phyloP scores from a whole-genome alignment of 2,329 filamentous ascomycete species.

The Ophiostoma triangulosporum region DNA sequence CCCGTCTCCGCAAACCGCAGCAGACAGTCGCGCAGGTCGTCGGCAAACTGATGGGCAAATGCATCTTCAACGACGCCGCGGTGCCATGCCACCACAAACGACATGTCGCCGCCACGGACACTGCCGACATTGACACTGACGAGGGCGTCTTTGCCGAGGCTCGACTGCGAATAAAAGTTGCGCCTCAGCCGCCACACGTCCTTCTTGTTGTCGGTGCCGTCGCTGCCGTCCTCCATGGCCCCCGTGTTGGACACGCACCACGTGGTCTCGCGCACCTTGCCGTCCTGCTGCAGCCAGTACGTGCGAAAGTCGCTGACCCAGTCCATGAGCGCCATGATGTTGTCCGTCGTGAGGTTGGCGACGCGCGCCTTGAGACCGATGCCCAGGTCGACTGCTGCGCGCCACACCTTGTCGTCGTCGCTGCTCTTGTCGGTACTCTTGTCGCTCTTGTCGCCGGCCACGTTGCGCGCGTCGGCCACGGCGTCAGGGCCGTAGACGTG shows the following conservation, averaged over 20 bases:
- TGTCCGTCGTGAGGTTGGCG: slow-evolving; percentile 27
- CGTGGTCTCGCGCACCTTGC: slow-evolving; percentile 26
- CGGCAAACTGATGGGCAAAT: slow-evolving; percentile 24
- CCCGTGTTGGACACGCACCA: slow-evolving; percentile 44
- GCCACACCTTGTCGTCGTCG: slow-evolving; percentile 27
- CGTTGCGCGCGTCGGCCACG: slow-evolving; percentile 17
- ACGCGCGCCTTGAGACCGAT: slow-evolving; percentile 22
- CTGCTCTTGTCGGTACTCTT: not conserved
- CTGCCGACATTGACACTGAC: slow-evolving; percentile 34
- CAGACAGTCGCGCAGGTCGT: slow-evolving; percentile 24
- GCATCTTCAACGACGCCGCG: slow-evolving; percentile 27
- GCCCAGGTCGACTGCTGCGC: slow-evolving; percentile 23
- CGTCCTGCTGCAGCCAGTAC: slow-evolving; percentile 29
- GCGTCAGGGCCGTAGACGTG: slow-evolving; percentile 19
- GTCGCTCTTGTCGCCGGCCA: not conserved
- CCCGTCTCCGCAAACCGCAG: slow-evolving; percentile 4
- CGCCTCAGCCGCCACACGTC: slow-evolving; percentile 23
- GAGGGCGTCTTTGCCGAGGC: slow-evolving; percentile 28
- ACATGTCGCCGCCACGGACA: slow-evolving; percentile 27
- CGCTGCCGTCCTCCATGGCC: slow-evolving; percentile 18
- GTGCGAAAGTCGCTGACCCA: slow-evolving; percentile 30
- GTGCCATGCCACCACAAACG: slow-evolving; percentile 34
- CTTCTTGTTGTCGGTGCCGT: slow-evolving; percentile 15
- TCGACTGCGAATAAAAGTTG: slow-evolving; percentile 37
- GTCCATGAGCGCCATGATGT: slow-evolving; percentile 27